Evolutionary conservation across 1,284 basidiomycete species (phyloP).

Genomic region (Ceratobasidium sp.): DNA sequence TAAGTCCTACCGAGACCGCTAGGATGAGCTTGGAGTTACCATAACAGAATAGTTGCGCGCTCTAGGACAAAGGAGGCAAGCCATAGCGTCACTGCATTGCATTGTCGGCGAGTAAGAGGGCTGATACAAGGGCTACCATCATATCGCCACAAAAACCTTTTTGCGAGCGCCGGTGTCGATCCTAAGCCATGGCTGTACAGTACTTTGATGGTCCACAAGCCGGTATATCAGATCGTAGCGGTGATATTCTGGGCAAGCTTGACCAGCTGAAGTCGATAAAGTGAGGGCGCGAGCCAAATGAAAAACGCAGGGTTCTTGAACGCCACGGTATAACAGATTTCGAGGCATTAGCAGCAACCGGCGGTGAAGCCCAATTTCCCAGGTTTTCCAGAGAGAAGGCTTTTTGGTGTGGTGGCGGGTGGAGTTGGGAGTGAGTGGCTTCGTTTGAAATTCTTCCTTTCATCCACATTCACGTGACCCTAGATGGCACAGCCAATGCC

Average conservation of each 20-base stretch:
- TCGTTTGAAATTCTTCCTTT: slow-evolving; percentile 28
- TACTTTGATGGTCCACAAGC: background rate
- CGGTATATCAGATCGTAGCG: background rate
- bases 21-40: background rate
- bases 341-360: background rate
- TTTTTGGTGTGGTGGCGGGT: background rate
- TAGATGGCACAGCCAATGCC: slow-evolving; percentile 3
- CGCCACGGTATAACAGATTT: background rate
- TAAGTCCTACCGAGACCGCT: background rate
- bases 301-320: background rate
- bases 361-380: background rate
- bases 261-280: background rate
- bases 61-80: slow-evolving; percentile 7
- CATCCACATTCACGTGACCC: background rate
- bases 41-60: background rate
- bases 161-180: background rate
- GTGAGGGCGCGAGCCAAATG: background rate
- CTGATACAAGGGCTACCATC: background rate
- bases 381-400: slow-evolving; percentile 13
- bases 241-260: background rate
- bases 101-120: background rate
- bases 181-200: background rate
- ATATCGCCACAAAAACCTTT: background rate
- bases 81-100: slow-evolving; percentile 6
- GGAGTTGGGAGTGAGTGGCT: slow-evolving; percentile 4